Evolutionary conservation across 805 yeast genomes (phyloP).

Genomic region (Yarrowia sp.): DNA sequence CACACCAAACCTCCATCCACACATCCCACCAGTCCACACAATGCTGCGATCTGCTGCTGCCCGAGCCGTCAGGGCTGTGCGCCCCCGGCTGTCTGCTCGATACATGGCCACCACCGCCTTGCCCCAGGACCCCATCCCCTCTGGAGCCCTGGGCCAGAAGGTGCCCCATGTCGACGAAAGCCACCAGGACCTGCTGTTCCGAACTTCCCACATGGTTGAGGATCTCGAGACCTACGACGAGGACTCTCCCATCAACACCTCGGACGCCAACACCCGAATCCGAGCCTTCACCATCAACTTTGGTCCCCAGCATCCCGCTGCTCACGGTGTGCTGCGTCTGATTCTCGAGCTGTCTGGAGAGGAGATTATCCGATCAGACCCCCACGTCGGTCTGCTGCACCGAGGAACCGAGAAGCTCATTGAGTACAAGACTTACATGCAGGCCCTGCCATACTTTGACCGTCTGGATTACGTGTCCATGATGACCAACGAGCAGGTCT

Average conservation of each 20-base stretch:
- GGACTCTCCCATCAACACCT: constrained; percentile 24
- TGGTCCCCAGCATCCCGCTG: constrained; percentile 95
- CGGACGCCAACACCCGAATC: constrained; percentile 46
- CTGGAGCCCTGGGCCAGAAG: constrained; percentile 26
- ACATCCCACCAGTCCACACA: not conserved
- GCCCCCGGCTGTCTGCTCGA: constrained; percentile 21
- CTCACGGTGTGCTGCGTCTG: constrained; percentile 86
- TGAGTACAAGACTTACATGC: constrained; percentile 81
- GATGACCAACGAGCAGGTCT: constrained; percentile 90
- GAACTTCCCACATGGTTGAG: constrained; percentile 25
- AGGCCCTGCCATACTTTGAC: constrained; percentile 85
- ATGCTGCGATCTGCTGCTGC: constrained; percentile 28
- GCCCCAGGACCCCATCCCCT: constrained; percentile 22
- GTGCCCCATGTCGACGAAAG: constrained; percentile 24
- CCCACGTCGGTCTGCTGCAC: constrained; percentile 84
- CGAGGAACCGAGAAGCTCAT: constrained; percentile 88
- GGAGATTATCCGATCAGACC: constrained; percentile 82
- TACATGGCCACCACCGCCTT: constrained; percentile 22
- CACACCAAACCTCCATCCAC: not conserved
- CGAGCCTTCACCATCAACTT: constrained; percentile 87
- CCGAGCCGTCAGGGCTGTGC: constrained; percentile 26
- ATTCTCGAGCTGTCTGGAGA: constrained; percentile 86
- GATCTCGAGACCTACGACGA: constrained; percentile 18
- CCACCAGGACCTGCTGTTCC: constrained; percentile 24
- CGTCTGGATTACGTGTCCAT: constrained; percentile 78